These are phyloP conservation scores for Colletotrichum scovillei DNA, from an alignment of 2,329 filamentous ascomycete genomes.

Conservation along the genomic window DNA sequence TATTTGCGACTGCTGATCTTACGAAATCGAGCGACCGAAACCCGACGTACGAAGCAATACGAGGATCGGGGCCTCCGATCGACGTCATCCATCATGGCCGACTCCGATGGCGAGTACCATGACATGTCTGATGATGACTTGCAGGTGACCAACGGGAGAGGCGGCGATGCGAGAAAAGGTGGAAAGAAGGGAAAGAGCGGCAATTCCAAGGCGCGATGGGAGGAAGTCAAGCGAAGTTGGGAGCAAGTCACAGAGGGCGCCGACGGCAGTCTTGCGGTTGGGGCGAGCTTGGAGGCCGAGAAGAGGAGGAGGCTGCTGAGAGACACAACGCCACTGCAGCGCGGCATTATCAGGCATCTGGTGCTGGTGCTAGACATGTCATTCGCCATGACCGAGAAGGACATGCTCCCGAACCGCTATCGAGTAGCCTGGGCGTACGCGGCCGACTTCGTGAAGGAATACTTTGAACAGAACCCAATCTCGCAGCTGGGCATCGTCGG, in stretches of 20 bases:
- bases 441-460: conserved; percentile 89
- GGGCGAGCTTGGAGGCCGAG: conserved; percentile 81
- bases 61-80: background rate
- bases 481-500: conserved; percentile 93
- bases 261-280: conserved; percentile 82
- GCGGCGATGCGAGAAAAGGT: background rate
- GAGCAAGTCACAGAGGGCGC: conserved; percentile 82
- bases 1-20: background rate
- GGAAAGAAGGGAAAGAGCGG: conserved; percentile 45
- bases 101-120: conserved; percentile 79
- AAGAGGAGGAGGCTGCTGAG: conserved; percentile 85
- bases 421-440: conserved; percentile 85
- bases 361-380: conserved; percentile 93
- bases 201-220: conserved; percentile 69
- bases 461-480: conserved; percentile 98
- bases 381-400: conserved; percentile 94
- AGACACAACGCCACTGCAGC: conserved; percentile 94
- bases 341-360: conserved; percentile 97
- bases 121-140: conserved; percentile 75
- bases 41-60: background rate
- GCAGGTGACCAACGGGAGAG: conserved; percentile 48
- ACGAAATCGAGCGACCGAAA: background rate
- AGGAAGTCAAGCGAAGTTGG: conserved; percentile 75
- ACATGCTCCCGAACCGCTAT: conserved; percentile 89
- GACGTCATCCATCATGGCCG: conserved; percentile 65